phyloP scores from a whole-genome alignment of 108 stramenopile genomes.

The Phaeodactylum tricornutum region DNA sequence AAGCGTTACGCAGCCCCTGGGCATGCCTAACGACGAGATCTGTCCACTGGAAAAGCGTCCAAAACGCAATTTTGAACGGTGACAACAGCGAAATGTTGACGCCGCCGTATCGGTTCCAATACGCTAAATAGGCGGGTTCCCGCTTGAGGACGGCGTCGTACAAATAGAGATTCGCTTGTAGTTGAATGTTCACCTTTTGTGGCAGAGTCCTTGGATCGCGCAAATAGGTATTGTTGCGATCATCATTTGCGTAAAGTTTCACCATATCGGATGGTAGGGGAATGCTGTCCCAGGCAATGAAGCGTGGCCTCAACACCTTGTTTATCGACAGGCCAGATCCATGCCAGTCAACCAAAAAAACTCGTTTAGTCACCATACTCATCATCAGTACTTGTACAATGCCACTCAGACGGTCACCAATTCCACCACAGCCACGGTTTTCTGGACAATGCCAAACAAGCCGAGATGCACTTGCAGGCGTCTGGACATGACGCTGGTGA shows the following conservation, averaged over 20 bases:
- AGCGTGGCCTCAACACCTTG: neutral
- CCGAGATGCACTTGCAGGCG: too few relatives aligned
- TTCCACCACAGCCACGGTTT: neutral
- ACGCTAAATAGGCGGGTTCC: neutral
- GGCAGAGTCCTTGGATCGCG: neutral
- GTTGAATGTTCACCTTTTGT: neutral
- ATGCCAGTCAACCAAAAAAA: neutral
- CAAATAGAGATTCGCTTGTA: neutral
- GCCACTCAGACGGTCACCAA: conserved; percentile 1
- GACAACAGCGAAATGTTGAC: neutral
- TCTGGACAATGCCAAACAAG: neutral
- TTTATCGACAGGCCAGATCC: neutral
- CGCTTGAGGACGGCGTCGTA: neutral
- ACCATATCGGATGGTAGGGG: neutral
- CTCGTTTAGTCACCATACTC: neutral
- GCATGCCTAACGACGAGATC: neutral
- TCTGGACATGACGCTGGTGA: too few relatives aligned
- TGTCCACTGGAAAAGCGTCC: neutral
- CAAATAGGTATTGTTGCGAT: neutral
- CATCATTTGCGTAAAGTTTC: neutral
- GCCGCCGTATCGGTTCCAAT: neutral
- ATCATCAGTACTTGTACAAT: neutral
- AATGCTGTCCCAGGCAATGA: neutral
- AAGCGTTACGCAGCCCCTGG: neutral
- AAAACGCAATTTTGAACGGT: neutral